Percentiles rank a stretch among this genome's conserved stretches.
phyloP scores from a whole-genome alignment of 345 rosid species.

The Bruguiera sexangula region DNA sequence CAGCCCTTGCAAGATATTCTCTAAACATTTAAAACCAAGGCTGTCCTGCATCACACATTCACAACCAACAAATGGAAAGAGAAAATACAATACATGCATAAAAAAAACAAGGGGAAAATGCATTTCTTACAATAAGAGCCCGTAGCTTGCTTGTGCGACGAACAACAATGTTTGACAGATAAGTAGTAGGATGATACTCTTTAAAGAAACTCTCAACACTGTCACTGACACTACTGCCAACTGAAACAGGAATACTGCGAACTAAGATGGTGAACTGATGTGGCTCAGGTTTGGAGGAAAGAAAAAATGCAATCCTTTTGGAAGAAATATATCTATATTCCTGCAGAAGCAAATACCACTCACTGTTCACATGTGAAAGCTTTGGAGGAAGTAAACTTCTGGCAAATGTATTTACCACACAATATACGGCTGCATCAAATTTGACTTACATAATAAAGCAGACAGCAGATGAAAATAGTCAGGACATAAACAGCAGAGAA shows the following conservation, averaged over 20 bases:
- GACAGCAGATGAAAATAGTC: constrained; percentile 65
- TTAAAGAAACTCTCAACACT: constrained; percentile 74
- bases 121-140: constrained; percentile 58
- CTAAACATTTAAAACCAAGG: neutral
- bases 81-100: neutral
- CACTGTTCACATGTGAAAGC: neutral
- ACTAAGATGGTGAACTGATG: constrained; percentile 89
- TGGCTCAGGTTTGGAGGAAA: constrained; percentile 81
- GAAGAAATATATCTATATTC: constrained; percentile 65
- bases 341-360: constrained; percentile 43
- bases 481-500: constrained; percentile 70
- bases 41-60: neutral
- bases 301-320: constrained; percentile 75
- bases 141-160: constrained; percentile 70
- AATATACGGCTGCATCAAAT: neutral
- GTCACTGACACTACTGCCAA: constrained; percentile 67
- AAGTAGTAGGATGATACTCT: constrained; percentile 67
- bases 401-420: neutral
- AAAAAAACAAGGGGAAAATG: neutral
- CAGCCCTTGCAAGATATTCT: neutral
- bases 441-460: constrained; percentile 70
- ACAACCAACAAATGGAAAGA: neutral
- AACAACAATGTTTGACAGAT: constrained; percentile 73
- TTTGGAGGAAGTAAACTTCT: constrained; percentile 3
- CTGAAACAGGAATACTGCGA: constrained; percentile 65